phyloP scores from a whole-genome alignment of 1,284 basidiomycete species.

The Nidula niveotomentosa region DNA sequence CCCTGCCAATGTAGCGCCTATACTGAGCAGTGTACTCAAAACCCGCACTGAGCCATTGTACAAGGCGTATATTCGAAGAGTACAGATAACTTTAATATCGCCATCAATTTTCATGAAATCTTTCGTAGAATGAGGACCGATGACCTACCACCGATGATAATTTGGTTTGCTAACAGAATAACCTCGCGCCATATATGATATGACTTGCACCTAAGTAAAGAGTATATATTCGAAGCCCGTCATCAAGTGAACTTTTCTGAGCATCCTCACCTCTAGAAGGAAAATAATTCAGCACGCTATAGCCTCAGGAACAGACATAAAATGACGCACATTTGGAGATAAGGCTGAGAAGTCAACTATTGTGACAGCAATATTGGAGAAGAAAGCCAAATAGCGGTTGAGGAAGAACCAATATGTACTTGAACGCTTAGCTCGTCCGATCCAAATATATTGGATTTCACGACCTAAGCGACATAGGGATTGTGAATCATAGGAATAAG shows the following conservation, averaged over 20 bases:
- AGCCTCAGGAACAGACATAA: neutral
- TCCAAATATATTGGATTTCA: constrained; percentile 41
- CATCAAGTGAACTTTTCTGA: no score
- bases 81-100: constrained; percentile 29
- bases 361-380: constrained; percentile 31
- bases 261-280: no score
- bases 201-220: constrained; percentile 21
- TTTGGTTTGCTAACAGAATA: constrained; percentile 36
- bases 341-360: constrained; percentile 25
- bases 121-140: neutral
- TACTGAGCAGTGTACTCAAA: constrained; percentile 23
- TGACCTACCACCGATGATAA: constrained; percentile 36
- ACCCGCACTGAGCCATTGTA: constrained; percentile 30
- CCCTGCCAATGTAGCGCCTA: constrained; percentile 19
- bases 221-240: no score
- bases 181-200: constrained; percentile 34
- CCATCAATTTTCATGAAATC: no score
- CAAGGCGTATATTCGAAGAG: constrained; percentile 39
- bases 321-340: constrained; percentile 1
- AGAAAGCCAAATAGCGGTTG: constrained; percentile 41
- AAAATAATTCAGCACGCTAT: no score
- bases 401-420: constrained; percentile 41
- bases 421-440: constrained; percentile 23
- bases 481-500: no score
- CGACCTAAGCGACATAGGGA: no score